Percentiles rank a stretch among this genome's conserved stretches.
These are phyloP conservation scores for Trametes meyenii DNA, from an alignment of 768 basidiomycete species.

Conservation along the genomic window DNA sequence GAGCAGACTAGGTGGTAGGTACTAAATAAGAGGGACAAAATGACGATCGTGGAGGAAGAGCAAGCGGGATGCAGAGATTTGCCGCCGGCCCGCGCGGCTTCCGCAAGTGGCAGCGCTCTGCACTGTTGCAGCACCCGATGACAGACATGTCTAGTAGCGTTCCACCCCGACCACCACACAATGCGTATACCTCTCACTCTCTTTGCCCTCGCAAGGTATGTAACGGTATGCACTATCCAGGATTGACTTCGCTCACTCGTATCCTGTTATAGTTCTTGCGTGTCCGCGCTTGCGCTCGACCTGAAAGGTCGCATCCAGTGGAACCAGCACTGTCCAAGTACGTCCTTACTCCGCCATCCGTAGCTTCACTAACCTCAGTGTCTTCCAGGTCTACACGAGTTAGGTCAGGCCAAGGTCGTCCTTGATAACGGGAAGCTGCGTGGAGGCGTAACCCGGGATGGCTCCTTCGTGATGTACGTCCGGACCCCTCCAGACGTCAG, in stretches of 20 bases:
- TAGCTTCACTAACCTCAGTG: not conserved
- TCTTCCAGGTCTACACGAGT: constrained; percentile 30
- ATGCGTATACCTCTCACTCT: constrained; percentile 26
- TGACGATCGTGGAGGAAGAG: constrained; percentile 1
- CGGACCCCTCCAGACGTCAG: not conserved
- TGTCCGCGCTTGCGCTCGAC: constrained; percentile 49
- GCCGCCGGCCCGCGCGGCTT: constrained; percentile 14
- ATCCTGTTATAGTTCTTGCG: constrained; percentile 26
- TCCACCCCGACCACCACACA: constrained; percentile 10
- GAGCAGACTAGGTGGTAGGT: not conserved
- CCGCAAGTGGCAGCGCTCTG: not conserved
- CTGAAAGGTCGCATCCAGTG: constrained; percentile 65
- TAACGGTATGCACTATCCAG: not conserved
- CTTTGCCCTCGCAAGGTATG: constrained; percentile 24
- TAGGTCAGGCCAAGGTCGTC: constrained; percentile 60
- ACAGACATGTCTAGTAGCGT: constrained; percentile 1
- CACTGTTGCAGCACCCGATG: not conserved
- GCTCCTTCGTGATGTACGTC: constrained; percentile 69
- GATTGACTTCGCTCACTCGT: not conserved
- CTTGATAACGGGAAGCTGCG: constrained; percentile 60
- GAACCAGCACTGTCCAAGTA: constrained; percentile 73
- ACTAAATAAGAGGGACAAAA: not conserved
- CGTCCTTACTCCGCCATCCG: not conserved
- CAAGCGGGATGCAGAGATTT: not conserved
- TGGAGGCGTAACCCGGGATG: constrained; percentile 57